Base-by-base conservation (phyloP, 2,329 filamentous ascomycete species). In the Cladosporium colombiae region DNA sequence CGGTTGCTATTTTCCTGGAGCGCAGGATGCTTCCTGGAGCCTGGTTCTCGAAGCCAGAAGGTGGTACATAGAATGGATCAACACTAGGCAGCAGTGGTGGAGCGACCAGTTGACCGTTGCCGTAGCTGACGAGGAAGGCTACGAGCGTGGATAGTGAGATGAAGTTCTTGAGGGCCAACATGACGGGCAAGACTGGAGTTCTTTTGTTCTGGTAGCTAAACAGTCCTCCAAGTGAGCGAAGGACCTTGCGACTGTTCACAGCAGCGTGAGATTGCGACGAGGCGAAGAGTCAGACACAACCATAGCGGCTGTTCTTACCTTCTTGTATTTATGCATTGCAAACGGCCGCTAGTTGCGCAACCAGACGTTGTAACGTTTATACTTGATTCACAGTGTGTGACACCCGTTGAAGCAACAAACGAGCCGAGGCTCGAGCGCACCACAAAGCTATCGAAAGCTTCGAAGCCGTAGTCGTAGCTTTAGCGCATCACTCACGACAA, bases 51-150 rank as follows among this genome's bases (percentile, higher is more conserved):
- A 72, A 72, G 25, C 71, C 71, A 52, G 67, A 62, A 25, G 73
- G 73, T 2, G 73, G 70, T 14, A 62, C 11, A 31, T 75, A 75
- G 68, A 75, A 75, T 1, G 72, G 73, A 52, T 75, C 73, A 16
- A 66, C 52, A 6, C 63, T 58, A 14, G 71, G 72, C 27, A 58
- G 31, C 14, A 63, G 49, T 27, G 59, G 59, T 46, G 49, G 60
- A 29, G 33, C 46, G 60, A 63, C 23, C 16, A 56, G 11, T 46
- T 63, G 60, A 40, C 46, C 27, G 13, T 11, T 55, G 21, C 49
- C n/a, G n/a, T 35, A 46, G 21, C 46, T 33, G 33, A 40, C 33
- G 23, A 63, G 33, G 60, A 56, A 44, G 14, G 60, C 33, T 8
- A 56, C 23, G 23, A 63, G 60, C 21, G 35, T 44, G 31, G 56